phyloP scores from a whole-genome alignment of 768 basidiomycete species.

The Rhodotorula graminis region DNA sequence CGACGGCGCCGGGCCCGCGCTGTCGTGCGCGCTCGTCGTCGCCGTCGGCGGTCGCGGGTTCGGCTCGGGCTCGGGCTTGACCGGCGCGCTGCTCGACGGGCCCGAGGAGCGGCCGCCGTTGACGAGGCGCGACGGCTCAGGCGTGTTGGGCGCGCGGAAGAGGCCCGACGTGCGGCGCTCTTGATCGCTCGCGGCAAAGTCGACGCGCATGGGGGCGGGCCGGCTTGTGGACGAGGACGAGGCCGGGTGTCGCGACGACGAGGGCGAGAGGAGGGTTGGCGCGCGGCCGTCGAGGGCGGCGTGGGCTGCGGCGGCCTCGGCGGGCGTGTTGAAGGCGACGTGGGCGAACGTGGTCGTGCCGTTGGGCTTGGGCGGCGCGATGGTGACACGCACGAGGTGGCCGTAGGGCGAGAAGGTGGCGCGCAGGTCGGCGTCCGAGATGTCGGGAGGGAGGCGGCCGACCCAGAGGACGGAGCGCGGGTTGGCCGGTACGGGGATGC shows the following conservation, averaged over 20 bases:
- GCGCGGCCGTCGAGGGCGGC: not conserved
- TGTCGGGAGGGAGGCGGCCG: not conserved
- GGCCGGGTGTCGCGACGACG: not conserved
- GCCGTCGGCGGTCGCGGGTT: not conserved
- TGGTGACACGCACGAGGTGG: not conserved
- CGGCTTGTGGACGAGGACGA: not conserved
- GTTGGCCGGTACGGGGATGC: not conserved
- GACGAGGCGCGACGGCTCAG: not conserved
- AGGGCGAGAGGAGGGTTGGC: not conserved
- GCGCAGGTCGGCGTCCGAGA: not conserved
- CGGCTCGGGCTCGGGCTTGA: not conserved
- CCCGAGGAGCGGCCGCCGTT: not conserved
- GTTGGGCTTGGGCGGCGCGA: not conserved
- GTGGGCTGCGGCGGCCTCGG: not conserved
- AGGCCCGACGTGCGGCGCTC: not conserved
- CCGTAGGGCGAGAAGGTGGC: not conserved
- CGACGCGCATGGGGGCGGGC: not conserved
- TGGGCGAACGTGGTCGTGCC: not conserved
- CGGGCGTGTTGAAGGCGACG: not conserved
- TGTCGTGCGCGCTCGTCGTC: not conserved
- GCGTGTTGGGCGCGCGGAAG: not conserved
- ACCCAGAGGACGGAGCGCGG: not conserved
- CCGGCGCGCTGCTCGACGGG: not conserved
- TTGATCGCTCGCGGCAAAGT: not conserved
- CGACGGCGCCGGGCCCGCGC: too few relatives aligned